Conservation (phyloP, 2,329 filamentous ascomycete species). For the Pseudocercospora musae region DNA sequence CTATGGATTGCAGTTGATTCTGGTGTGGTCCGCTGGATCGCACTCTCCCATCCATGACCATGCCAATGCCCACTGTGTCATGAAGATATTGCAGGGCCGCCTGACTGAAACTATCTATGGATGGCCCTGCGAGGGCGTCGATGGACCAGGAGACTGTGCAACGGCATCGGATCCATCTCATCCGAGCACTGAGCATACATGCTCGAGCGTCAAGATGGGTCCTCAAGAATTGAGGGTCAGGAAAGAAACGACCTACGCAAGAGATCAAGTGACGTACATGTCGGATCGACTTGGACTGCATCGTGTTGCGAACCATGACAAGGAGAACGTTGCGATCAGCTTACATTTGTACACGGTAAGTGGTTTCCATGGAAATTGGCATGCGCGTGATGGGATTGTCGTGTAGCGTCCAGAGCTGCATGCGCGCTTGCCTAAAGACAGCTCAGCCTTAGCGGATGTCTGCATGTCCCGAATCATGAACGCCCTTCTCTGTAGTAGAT, state of each 20-base stretch:
- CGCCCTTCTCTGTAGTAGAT: neutral
- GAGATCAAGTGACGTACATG: slow-evolving; percentile 84
- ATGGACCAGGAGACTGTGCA: slow-evolving; percentile 31
- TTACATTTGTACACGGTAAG: slow-evolving; percentile 61
- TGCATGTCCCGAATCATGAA: neutral
- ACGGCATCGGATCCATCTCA: slow-evolving; percentile 27
- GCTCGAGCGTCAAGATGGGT: slow-evolving; percentile 36
- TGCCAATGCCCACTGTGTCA: slow-evolving; percentile 80
- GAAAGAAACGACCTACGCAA: slow-evolving; percentile 58
- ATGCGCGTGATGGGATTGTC: neutral
- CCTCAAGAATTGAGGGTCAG: slow-evolving; percentile 35
- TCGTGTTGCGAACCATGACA: slow-evolving; percentile 71
- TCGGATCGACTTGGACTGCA: slow-evolving; percentile 84
- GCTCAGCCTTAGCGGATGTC: neutral
- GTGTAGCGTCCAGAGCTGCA: neutral
- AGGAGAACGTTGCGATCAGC: slow-evolving; percentile 70
- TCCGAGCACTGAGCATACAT: slow-evolving; percentile 30
- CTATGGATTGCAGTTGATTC: slow-evolving; percentile 60
- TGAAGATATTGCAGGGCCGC: slow-evolving; percentile 78
- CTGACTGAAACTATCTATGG: slow-evolving; percentile 79
- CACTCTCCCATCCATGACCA: slow-evolving; percentile 80
- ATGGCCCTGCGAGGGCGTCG: slow-evolving; percentile 56
- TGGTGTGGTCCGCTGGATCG: slow-evolving; percentile 86
- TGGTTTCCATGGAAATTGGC: slow-evolving; percentile 15
- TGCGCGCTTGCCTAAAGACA: neutral